Percentiles rank a stretch among this genome's conserved stretches.
phyloP scores from a whole-genome alignment of 176 grass and related monocot species.

The Musa schizocarpa region DNA sequence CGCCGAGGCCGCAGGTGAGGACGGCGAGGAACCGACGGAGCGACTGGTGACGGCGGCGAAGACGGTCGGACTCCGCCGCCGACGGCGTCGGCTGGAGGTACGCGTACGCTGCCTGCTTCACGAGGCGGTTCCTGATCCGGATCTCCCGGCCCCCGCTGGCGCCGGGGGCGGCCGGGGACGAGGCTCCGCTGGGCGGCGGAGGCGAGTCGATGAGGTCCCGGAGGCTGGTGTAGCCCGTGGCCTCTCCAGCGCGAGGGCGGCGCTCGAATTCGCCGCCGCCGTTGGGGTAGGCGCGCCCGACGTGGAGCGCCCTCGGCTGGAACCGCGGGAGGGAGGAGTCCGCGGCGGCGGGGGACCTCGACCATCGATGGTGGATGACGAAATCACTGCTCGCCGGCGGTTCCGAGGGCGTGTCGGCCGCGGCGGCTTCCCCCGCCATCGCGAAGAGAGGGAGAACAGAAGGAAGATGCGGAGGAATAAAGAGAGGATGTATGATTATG shows the following conservation, averaged over 20 bases:
- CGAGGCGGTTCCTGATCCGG: constrained; percentile 6
- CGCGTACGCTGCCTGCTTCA: constrained; percentile 13
- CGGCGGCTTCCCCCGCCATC: constrained; percentile 1
- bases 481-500: too few relatives aligned
- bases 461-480: neutral
- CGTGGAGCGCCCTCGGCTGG: neutral
- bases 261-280: neutral
- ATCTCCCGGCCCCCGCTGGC: neutral
- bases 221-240: constrained; percentile 1
- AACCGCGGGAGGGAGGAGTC: neutral
- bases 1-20: constrained; percentile 12
- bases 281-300: neutral
- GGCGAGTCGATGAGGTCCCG: neutral
- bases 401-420: neutral
- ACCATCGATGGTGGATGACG: neutral
- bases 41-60: neutral
- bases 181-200: neutral
- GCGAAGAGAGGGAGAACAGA: neutral
- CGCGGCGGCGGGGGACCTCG: neutral
- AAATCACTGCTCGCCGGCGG: neutral
- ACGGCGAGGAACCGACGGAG: neutral
- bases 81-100: constrained; percentile 10
- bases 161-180: neutral
- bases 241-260: neutral
- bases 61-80: neutral